Evolutionary conservation across 208 protist genomes (phyloP).

Genomic region (Leishmania arabica): DNA sequence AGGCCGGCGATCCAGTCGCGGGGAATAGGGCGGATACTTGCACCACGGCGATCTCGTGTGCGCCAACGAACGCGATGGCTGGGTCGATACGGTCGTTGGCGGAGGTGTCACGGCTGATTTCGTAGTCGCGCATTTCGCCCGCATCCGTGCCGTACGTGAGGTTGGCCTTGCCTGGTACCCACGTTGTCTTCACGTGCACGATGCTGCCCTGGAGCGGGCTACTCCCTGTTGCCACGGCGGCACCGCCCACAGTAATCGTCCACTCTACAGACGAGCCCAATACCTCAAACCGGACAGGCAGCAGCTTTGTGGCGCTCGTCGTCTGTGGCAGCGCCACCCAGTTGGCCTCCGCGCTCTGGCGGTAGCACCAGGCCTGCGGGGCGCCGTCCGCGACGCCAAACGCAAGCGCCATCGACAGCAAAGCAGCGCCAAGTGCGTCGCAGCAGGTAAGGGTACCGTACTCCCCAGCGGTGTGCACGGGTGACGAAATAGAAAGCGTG

Average conservation of each 20-base stretch:
- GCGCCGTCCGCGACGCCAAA: conserved; percentile 44
- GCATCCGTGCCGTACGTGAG: conserved; percentile 48
- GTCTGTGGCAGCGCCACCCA: conserved; percentile 36
- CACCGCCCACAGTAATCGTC: conserved; percentile 24
- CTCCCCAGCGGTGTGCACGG: conserved; percentile 36
- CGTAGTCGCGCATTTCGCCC: conserved; percentile 56
- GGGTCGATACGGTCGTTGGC: conserved; percentile 35
- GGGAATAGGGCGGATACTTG: conserved; percentile 41
- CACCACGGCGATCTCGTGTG: conserved; percentile 45
- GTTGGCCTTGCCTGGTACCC: conserved; percentile 44
- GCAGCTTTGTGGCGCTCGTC: conserved; percentile 18
- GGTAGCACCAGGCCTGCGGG: conserved; percentile 46
- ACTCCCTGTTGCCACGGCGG: conserved; percentile 20
- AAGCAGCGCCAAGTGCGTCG: conserved; percentile 45
- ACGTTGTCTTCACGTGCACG: conserved; percentile 44
- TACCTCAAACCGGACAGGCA: conserved; percentile 29
- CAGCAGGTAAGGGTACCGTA: conserved; percentile 49
- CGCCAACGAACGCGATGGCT: conserved; percentile 47
- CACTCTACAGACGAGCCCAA: conserved; percentile 34
- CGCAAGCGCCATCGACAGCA: conserved; percentile 46
- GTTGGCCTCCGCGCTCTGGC: conserved; percentile 31
- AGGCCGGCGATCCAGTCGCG: conserved; percentile 2
- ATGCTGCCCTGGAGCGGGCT: conserved; percentile 42
- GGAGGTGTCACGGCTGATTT: conserved; percentile 38
- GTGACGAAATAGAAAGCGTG: conserved; percentile 15